These are phyloP conservation scores for Saccharum hybrid DNA, from an alignment of 202 grass and related monocot species.

Conservation along the genomic window DNA sequence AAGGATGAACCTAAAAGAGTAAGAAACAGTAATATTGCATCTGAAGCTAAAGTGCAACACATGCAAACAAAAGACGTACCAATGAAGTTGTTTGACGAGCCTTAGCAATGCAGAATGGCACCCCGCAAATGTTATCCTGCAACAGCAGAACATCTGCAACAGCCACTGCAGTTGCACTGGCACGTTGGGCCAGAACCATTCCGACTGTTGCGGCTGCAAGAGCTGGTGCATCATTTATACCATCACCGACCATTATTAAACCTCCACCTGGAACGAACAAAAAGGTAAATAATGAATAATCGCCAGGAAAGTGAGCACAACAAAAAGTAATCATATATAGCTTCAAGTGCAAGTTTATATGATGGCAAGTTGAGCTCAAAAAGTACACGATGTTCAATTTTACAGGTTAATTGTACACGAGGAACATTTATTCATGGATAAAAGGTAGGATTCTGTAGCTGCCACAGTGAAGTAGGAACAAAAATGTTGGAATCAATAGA, in stretches of 20 bases:
- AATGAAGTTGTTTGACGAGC: slow-evolving; percentile 93
- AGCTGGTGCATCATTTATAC: slow-evolving; percentile 97
- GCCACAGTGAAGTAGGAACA: neutral
- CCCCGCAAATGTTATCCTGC: slow-evolving; percentile 83
- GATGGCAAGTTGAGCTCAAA: no score
- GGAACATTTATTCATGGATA: slow-evolving; percentile 17
- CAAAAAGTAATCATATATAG: no score
- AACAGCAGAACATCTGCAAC: slow-evolving; percentile 90
- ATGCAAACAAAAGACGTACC: slow-evolving; percentile 49
- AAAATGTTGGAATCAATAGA: neutral
- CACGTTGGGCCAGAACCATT: slow-evolving; percentile 92
- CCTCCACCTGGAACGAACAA: slow-evolving; percentile 65
- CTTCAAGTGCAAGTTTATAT: no score
- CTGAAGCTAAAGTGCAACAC: slow-evolving; percentile 16
- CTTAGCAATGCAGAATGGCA: slow-evolving; percentile 94
- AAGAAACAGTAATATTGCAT: slow-evolving; percentile 42
- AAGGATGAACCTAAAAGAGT: slow-evolving; percentile 44
- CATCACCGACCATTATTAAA: slow-evolving; percentile 99
- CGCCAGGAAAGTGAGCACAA: neutral
- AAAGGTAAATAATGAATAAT: slow-evolving; percentile 29
- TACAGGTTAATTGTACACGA: neutral
- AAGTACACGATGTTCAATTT: neutral
- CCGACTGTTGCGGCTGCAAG: slow-evolving; percentile 93
- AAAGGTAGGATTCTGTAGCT: slow-evolving; percentile 1
- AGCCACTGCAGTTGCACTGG: slow-evolving; percentile 89